Evolutionary conservation across 129 eudicot genomes (phyloP).

Genomic region (Apium graveolens): DNA sequence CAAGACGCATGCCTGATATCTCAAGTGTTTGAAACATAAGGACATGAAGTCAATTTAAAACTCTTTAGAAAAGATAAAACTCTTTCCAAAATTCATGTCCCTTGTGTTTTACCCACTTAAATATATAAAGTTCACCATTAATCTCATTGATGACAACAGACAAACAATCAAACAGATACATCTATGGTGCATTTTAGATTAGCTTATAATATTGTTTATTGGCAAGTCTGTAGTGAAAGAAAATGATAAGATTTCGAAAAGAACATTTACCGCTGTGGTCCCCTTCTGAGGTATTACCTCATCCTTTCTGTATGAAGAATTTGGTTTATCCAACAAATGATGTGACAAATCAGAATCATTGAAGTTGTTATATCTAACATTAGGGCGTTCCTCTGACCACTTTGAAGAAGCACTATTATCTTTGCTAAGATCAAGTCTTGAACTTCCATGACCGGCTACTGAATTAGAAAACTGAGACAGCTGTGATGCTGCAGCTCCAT

Average conservation of each 20-base stretch:
- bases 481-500: constrained; percentile 38
- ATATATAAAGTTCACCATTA: background rate
- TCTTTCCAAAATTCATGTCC: background rate
- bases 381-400: constrained; percentile 46
- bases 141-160: background rate
- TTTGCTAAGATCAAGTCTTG: constrained; percentile 52
- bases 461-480: constrained; percentile 67
- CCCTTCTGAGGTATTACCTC: constrained; percentile 40
- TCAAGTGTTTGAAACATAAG: too few species aligned
- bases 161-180: background rate
- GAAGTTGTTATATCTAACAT: constrained; percentile 35
- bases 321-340: constrained; percentile 34
- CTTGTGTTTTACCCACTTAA: background rate
- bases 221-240: background rate
- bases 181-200: background rate
- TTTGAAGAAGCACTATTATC: constrained; percentile 35
- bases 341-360: constrained; percentile 53
- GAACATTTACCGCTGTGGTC: constrained; percentile 17
- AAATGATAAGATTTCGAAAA: background rate
- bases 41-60: background rate
- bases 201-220: background rate
- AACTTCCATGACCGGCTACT: constrained; percentile 66
- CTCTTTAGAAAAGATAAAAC: background rate
- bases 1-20: background rate
- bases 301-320: constrained; percentile 41